Evolutionary conservation across 352 stramenopile species (phyloP).

Genomic region (Phytophthora cactorum): DNA sequence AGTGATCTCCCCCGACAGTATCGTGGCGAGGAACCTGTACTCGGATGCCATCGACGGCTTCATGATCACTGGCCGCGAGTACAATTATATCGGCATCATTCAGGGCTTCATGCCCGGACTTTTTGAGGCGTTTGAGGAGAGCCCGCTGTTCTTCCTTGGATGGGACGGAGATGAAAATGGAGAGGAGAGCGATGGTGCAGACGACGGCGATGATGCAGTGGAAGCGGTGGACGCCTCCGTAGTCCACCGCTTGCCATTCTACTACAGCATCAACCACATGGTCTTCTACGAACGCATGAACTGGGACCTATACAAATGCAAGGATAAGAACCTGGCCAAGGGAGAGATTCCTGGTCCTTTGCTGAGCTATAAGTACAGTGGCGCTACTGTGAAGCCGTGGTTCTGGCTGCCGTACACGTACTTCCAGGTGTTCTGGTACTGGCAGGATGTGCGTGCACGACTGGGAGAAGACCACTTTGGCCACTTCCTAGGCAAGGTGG

Average conservation of each 20-base stretch:
- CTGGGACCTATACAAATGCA: constrained; percentile 88
- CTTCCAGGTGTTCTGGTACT: constrained; percentile 88
- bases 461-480: constrained; percentile 70
- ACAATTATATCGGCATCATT: constrained; percentile 86
- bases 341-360: constrained; percentile 70
- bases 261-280: constrained; percentile 91
- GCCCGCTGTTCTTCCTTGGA: constrained; percentile 71
- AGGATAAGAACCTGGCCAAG: constrained; percentile 65
- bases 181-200: constrained; percentile 34
- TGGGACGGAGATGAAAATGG: constrained; percentile 48
- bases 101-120: constrained; percentile 82
- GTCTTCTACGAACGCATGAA: constrained; percentile 90
- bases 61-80: constrained; percentile 81
- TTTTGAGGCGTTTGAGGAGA: constrained; percentile 85
- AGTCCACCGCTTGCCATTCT: constrained; percentile 78
- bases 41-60: constrained; percentile 85
- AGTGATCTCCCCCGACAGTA: constrained; percentile 76
- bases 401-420: constrained; percentile 85
- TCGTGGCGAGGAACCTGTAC: constrained; percentile 75
- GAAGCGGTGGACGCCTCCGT: constrained; percentile 48
- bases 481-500: constrained; percentile 63
- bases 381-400: constrained; percentile 75
- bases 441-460: constrained; percentile 63
- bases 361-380: constrained; percentile 86
- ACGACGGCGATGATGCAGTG: constrained; percentile 36